Evolutionary conservation across 495 filamentous ascomycete genomes (phyloP).

Genomic region (Talaromyces nanjingensis): DNA sequence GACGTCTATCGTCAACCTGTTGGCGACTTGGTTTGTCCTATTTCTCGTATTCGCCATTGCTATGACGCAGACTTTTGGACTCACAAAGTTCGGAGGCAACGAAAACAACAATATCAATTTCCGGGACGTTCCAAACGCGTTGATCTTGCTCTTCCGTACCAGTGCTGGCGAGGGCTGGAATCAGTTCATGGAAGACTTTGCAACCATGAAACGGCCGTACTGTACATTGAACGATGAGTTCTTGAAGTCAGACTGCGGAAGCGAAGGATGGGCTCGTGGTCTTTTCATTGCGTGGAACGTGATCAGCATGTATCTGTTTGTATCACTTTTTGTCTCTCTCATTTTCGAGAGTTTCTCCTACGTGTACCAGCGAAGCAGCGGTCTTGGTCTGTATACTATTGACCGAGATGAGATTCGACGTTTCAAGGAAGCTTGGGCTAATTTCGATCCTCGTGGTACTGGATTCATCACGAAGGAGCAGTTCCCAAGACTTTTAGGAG

Average conservation of each 20-base stretch:
- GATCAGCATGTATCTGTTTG: slow-evolving; percentile 99
- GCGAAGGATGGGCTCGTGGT: slow-evolving; percentile 73
- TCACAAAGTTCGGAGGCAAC: slow-evolving; percentile 74
- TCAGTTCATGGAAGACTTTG: slow-evolving; percentile 92
- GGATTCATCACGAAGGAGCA: slow-evolving; percentile 88
- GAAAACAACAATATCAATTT: slow-evolving; percentile 86
- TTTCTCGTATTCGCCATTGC: slow-evolving; percentile 97
- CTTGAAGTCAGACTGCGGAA: slow-evolving; percentile 88
- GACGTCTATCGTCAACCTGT: slow-evolving; percentile 79
- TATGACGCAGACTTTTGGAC: slow-evolving; percentile 90
- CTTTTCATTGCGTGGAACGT: slow-evolving; percentile 98
- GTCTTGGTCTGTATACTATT: slow-evolving; percentile 64
- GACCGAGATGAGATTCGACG: slow-evolving; percentile 87
- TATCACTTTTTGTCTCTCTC: slow-evolving; percentile 94
- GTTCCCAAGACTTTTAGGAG: slow-evolving; percentile 83
- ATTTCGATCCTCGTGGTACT: slow-evolving; percentile 81
- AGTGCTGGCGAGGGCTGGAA: slow-evolving; percentile 97
- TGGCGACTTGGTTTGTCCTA: slow-evolving; percentile 95
- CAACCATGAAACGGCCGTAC: slow-evolving; percentile 63
- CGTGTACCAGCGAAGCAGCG: slow-evolving; percentile 91
- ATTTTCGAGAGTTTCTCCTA: slow-evolving; percentile 99
- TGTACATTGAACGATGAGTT: slow-evolving; percentile 64
- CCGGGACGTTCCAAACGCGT: slow-evolving; percentile 81
- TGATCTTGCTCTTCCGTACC: slow-evolving; percentile 89
- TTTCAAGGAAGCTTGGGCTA: slow-evolving; percentile 98